Evolutionary conservation across 2,329 filamentous ascomycete genomes (phyloP).

Genomic region (Lasiodiplodia sp.): DNA sequence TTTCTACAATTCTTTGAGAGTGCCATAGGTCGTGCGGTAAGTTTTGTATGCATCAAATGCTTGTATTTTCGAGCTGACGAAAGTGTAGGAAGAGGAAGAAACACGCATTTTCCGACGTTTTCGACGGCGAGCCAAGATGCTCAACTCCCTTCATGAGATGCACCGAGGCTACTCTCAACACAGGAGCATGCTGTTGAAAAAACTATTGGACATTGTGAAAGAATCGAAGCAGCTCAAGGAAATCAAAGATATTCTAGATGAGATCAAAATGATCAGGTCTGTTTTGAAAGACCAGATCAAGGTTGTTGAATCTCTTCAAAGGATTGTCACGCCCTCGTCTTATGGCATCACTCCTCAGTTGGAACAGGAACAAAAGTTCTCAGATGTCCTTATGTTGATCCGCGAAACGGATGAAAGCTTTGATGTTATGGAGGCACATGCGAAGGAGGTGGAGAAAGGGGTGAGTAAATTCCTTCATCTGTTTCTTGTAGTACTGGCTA

Average conservation of each 20-base stretch:
- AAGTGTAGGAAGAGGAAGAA: constrained; percentile 43
- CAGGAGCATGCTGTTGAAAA: constrained; percentile 57
- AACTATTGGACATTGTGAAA: constrained; percentile 64
- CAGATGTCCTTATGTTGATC: not conserved
- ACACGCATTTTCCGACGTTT: constrained; percentile 63
- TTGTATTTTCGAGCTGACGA: not conserved
- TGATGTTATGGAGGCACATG: constrained; percentile 15
- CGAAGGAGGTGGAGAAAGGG: constrained; percentile 16
- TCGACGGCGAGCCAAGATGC: constrained; percentile 1
- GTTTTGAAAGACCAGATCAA: constrained; percentile 59
- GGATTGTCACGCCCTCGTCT: constrained; percentile 43
- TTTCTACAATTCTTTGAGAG: constrained; percentile 70
- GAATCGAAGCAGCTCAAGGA: constrained; percentile 69
- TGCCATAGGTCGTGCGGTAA: constrained; percentile 53
- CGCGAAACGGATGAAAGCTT: not conserved
- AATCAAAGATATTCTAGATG: constrained; percentile 72
- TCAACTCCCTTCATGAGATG: constrained; percentile 2
- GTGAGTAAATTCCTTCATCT: not conserved
- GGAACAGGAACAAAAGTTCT: not conserved
- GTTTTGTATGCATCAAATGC: constrained; percentile 51
- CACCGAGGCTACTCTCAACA: constrained; percentile 2
- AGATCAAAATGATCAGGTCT: constrained; percentile 68
- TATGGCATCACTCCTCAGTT: not conserved
- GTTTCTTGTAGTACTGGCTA: constrained; percentile 45
- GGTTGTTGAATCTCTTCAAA: constrained; percentile 57